phyloP scores from a whole-genome alignment of 495 filamentous ascomycete genomes.

The Mycothermus thermophilus region DNA sequence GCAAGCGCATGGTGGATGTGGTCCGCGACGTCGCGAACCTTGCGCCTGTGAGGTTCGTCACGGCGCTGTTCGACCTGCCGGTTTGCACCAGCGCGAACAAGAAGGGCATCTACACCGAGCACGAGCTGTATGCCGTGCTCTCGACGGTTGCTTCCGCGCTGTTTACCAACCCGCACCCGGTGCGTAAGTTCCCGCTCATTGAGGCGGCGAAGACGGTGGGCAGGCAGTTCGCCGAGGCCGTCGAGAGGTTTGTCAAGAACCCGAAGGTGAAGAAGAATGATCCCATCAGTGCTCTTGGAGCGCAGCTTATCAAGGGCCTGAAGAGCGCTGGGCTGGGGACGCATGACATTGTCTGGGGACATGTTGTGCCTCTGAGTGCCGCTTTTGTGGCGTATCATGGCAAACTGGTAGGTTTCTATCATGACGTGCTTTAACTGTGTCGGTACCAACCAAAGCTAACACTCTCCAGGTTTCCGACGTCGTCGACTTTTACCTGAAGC shows the following conservation, averaged over 20 bases:
- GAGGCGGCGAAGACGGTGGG: slow-evolving; percentile 48
- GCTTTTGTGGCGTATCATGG: slow-evolving; percentile 52
- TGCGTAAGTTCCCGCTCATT: slow-evolving; percentile 42
- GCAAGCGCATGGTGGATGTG: slow-evolving; percentile 59
- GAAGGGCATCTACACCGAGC: slow-evolving; percentile 59
- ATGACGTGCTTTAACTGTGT: too few relatives aligned
- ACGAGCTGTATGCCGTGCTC: slow-evolving; percentile 67
- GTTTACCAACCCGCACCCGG: slow-evolving; percentile 36
- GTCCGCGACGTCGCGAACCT: slow-evolving; percentile 65
- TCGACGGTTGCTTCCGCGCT: slow-evolving; percentile 46
- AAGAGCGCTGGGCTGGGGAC: slow-evolving; percentile 48
- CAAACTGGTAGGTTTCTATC: slow-evolving; percentile 36
- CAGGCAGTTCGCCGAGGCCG: slow-evolving; percentile 30
- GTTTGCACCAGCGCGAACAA: slow-evolving; percentile 56
- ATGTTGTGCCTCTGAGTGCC: slow-evolving; percentile 40
- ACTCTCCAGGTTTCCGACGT: slow-evolving; percentile 47
- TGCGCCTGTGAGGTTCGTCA: slow-evolving; percentile 56
- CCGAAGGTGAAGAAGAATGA: slow-evolving; percentile 39
- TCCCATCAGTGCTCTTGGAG: slow-evolving; percentile 52
- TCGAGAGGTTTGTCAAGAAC: slow-evolving; percentile 44
- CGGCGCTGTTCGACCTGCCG: slow-evolving; percentile 58
- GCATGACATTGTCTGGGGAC: slow-evolving; percentile 59
- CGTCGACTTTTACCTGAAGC: slow-evolving; percentile 63
- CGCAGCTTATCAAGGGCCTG: slow-evolving; percentile 53
- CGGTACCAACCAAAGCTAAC: slow-evolving; percentile 1